Base-by-base conservation (phyloP, 768 basidiomycete genomes). In the Boletus subcaerulescens region DNA sequence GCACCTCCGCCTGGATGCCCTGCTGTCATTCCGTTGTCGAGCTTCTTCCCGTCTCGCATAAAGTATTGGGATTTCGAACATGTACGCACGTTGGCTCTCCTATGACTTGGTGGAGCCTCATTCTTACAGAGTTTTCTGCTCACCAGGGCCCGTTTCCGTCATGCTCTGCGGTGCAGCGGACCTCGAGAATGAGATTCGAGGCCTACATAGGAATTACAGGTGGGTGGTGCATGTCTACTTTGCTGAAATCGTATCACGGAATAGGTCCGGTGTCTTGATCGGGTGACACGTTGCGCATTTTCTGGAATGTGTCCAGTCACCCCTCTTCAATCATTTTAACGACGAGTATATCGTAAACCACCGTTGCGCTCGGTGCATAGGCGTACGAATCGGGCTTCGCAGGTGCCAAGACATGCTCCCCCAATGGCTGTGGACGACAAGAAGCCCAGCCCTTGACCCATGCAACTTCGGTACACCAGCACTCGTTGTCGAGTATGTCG, bases 371-470 rank as follows among this genome's bases (percentile, higher is more conserved):
- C 49, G 53, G 55, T 63, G 58, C 42, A 48, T 31, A 31, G 52
- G 52, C 53, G 47, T 15, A 45, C 64, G n/a, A 55, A 67, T 60
- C 35, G 51, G 62, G 67, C 50, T 54, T 29, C 52, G 22, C 33
- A 41, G 45, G 47, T 50, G 49, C 60, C 58, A 57, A 64, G 58
- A 39, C 47, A 36, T 45, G 41, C 33, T 40, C 45, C 41, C 32
- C 10, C 40, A 40, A 64, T 45, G 57, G 62, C 53, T 57, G 56
- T 60, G 57, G 56, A 13, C 20, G 46, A 50, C 51, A 17, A 45
- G 18, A 39, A 39, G 50, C 32, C 55, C 50, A 58, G 67, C 66
- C 66, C 66, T 66, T 62, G 62, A 65, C 67, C 66, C 65, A 62
- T 56, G 55, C 43, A 59, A 49, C 44, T 49, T 55, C 26, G 53